These are phyloP conservation scores for Melocanna baccifera DNA, from an alignment of 176 grass and related monocot species.

Conservation along the genomic window DNA sequence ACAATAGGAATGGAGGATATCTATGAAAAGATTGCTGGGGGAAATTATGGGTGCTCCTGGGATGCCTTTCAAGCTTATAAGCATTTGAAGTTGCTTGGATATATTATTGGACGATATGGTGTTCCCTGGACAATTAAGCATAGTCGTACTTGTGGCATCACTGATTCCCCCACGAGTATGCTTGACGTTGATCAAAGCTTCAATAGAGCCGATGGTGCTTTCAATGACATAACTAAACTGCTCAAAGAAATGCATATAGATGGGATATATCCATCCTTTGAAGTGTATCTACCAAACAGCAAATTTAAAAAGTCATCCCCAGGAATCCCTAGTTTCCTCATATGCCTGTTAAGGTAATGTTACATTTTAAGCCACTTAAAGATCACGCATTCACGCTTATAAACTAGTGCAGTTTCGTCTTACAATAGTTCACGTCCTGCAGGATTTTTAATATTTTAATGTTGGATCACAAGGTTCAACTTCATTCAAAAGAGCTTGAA, in stretches of 20 bases:
- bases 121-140: constrained; percentile 65
- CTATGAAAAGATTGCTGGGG: constrained; percentile 51
- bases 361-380: neutral
- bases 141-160: constrained; percentile 10
- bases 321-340: constrained; percentile 55
- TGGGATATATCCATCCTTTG: constrained; percentile 50
- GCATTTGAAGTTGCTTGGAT: constrained; percentile 86
- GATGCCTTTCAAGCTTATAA: constrained; percentile 70
- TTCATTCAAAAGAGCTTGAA: too few relatives aligned
- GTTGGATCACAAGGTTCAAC: too few relatives aligned
- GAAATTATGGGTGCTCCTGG: constrained; percentile 48
- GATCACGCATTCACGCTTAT: neutral
- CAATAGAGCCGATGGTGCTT: neutral
- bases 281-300: constrained; percentile 78
- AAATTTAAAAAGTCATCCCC: constrained; percentile 82
- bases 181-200: neutral
- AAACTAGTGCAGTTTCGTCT: too few relatives aligned
- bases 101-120: constrained; percentile 65
- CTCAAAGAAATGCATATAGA: constrained; percentile 51
- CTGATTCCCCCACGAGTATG: neutral
- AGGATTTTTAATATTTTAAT: too few relatives aligned
- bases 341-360: constrained; percentile 66
- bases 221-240: constrained; percentile 35
- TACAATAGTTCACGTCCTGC: neutral
- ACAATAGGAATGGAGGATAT: constrained; percentile 41